Conservation (phyloP, 345 rosid genomes). For the Corchorus capsularis region DNA sequence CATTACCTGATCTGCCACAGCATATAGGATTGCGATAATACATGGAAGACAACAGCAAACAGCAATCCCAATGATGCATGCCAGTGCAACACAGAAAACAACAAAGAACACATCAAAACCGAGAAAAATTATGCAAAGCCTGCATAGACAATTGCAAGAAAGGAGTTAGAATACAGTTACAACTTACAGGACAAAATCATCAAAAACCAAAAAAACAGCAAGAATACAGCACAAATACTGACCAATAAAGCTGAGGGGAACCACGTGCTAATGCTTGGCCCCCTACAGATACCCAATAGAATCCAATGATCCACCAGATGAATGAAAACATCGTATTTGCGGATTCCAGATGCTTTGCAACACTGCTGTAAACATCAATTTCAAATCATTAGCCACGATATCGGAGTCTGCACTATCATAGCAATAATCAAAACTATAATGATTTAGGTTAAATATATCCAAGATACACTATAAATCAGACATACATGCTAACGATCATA, state of each 20-base stretch:
- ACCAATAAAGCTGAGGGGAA: slow-evolving; percentile 94
- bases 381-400: slow-evolving; percentile 14
- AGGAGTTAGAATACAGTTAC: slow-evolving; percentile 23
- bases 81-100: slow-evolving; percentile 91
- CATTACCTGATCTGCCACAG: slow-evolving; percentile 90
- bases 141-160: slow-evolving; percentile 37
- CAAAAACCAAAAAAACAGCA: slow-evolving; percentile 5
- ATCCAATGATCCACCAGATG: slow-evolving; percentile 99
- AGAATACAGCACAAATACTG: slow-evolving; percentile 27
- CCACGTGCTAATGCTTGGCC: slow-evolving; percentile 67
- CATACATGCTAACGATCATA: not conserved
- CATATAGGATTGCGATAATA: slow-evolving; percentile 92
- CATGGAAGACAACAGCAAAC: slow-evolving; percentile 99
- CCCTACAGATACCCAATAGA: slow-evolving; percentile 97
- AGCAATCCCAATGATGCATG: slow-evolving; percentile 93
- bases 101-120: slow-evolving; percentile 98
- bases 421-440: not conserved
- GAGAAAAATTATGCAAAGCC: slow-evolving; percentile 91
- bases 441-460: not conserved
- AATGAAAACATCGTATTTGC: slow-evolving; percentile 98
- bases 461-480: not conserved
- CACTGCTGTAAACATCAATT: slow-evolving; percentile 40
- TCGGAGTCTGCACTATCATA: not conserved
- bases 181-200: not conserved
- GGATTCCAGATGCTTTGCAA: slow-evolving; percentile 91